Base-by-base conservation (phyloP, 768 basidiomycete genomes). In the Mycena vitilis region DNA sequence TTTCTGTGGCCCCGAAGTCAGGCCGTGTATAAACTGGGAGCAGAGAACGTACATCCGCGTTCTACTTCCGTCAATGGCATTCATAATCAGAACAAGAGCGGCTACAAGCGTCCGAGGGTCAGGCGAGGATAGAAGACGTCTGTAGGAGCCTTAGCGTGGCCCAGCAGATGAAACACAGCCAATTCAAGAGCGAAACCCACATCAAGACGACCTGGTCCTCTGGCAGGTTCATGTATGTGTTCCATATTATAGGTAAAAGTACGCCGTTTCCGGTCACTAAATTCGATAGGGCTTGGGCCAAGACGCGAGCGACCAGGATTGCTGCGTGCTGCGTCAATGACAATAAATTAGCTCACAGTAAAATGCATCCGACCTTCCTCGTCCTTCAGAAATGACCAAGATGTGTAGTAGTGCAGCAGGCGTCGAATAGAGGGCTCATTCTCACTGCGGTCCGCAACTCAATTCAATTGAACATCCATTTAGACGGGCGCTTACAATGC, bases 221-320 rank as follows among this genome's bases (percentile, higher is more conserved):
- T 1, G 91, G 86, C 5, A 92, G 82, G 60, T 83, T 84, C 75
- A 94, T 80, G 72, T 91, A 91, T 2, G 80, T 83, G 42, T 83
- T 83, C 93, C 91, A 95, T 38, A 92, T 78, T 23, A 76, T 82
- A n/a, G 82, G 76, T 68, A 86, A 82, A 52, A 91, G 83, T 10
- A 68, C 72, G 48, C 90, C 86, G 68, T 95, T 93, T 10, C 86
- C 85, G 2, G 96, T 95, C 38, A 96, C 86, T 25, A 95, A 82
- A 77, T 98, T 98, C 22, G 95, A 93, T 36, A 97, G 83, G 5
- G 92, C 81, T 77, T 98, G 95, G 2, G 90, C 83, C 36, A 94
- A 80, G 65, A 93, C 84, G 18, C 93, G 85, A 10, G 91, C 89
- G 22, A 86, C 82, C 0, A 84, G 79, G 61, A 88, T 83, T 65